Evolutionary conservation across 345 rosid species (phyloP), one percentile per base, ranked within the genome.

Genomic region (Citrus hindsii): DNA sequence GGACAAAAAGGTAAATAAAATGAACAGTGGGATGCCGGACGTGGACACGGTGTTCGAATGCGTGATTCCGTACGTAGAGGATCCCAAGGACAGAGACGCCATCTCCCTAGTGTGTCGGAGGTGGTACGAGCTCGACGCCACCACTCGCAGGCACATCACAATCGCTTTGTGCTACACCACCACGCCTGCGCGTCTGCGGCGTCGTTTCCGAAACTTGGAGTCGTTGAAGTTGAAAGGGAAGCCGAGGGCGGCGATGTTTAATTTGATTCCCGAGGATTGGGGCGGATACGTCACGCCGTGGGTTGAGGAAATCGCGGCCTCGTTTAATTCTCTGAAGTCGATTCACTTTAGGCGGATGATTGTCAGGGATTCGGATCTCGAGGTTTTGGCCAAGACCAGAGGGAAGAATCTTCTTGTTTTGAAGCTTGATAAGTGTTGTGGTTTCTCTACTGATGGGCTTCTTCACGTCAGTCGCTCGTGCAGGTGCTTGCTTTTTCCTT

Each of bases 221-320:
- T 96, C 99, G n/a, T 75, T 96, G 70, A 89, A 88, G 82, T 77
- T 96, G 42, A 96, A 96, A 75, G 99, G 97, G 19, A 94, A 92
- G 86, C 98, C 98, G 0, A 55, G 99, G 74, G 97, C 98, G 0
- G 97, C 98, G n/a, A 91, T 96, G 98, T 94, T 96, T 66, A 94
- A 92, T 74, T 80, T 92, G 40, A 94, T 96, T 35, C 99, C 97
- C 0, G 98, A 94, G 84, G 88, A 94, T 76, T 94, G 99, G 99
- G 99, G 99, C 3, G 99, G 99, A 0, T 85, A 80, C 28, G 94
- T 87, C 2, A 85, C 90, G 7, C 97, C 97, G 0, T 96, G 98
- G 98, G 90, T 92, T 9, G 71, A 68, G 0, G 95, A 87, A 83
- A 92, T 96, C 13, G 80, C 89, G 0, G 48, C 18, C 10, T 84